Percentiles rank a stretch among this genome's conserved stretches.
These are phyloP conservation scores for Pythium volutum DNA, from an alignment of 352 stramenopile genomes.

Conservation along the genomic window DNA sequence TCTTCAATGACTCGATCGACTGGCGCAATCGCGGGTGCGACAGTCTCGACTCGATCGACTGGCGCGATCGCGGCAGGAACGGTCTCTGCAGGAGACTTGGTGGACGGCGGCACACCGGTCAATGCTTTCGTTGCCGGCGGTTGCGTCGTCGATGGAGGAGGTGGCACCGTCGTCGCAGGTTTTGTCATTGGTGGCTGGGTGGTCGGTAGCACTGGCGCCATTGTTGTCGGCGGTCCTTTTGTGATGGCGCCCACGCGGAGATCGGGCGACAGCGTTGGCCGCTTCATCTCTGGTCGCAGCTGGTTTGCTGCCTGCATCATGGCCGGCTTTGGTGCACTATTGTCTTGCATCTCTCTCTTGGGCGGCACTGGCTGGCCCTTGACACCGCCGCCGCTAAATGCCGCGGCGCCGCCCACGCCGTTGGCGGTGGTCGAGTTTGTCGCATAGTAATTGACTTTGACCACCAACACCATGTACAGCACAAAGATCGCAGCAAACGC, in stretches of 20 bases:
- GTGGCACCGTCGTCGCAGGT: neutral
- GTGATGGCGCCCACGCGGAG: slow-evolving; percentile 17
- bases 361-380: neutral
- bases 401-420: slow-evolving; percentile 5
- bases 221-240: neutral
- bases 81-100: neutral
- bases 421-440: slow-evolving; percentile 6
- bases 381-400: neutral
- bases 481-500: slow-evolving; percentile 26
- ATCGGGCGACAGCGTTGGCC: neutral
- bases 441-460: slow-evolving; percentile 27
- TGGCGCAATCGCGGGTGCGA: neutral
- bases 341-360: slow-evolving; percentile 8
- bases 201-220: neutral
- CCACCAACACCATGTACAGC: slow-evolving; percentile 38
- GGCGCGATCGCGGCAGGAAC: neutral
- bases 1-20: neutral
- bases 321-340: slow-evolving; percentile 1
- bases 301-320: slow-evolving; percentile 5
- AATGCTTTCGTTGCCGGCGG: neutral
- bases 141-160: neutral
- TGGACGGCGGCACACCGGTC: neutral
- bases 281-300: slow-evolving; percentile 5
- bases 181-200: neutral
- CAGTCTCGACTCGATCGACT: neutral